Conservation (phyloP, 257 asterid species). For the Jacaranda copaia region DNA sequence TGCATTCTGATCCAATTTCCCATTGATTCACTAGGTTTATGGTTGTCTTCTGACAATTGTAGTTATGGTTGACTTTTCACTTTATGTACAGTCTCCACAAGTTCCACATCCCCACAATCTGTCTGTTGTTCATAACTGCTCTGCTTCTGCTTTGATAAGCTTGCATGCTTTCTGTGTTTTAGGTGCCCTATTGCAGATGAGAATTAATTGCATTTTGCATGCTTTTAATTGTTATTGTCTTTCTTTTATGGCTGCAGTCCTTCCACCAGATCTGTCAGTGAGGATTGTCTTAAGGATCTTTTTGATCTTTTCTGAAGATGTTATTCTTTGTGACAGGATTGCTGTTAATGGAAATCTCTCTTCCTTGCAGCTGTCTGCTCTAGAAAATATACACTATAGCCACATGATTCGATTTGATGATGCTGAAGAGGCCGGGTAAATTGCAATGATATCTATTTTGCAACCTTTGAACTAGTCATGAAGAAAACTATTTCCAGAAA, state of each 20-base stretch:
- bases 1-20: constrained; percentile 4
- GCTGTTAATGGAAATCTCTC: constrained; percentile 66
- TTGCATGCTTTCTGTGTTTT: constrained; percentile 9
- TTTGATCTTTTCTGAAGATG: constrained; percentile 36
- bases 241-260: background rate
- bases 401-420: constrained; percentile 95
- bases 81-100: background rate
- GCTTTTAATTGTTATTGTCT: constrained; percentile 27
- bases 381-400: constrained; percentile 92
- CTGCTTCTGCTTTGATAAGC: constrained; percentile 13
- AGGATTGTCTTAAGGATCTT: constrained; percentile 8
- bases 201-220: constrained; percentile 7
- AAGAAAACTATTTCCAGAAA: constrained; percentile 12
- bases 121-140: constrained; percentile 9
- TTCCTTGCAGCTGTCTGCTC: constrained; percentile 76
- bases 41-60: constrained; percentile 17
- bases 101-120: background rate
- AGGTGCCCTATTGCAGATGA: constrained; percentile 13
- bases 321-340: constrained; percentile 59
- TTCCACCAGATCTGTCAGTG: constrained; percentile 10
- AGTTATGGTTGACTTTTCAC: too few species aligned
- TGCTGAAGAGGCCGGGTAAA: constrained; percentile 83
- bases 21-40: constrained; percentile 21
- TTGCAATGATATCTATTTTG: constrained; percentile 30
- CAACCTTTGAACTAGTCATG: constrained; percentile 5